These are phyloP conservation scores for Fraxinus albicans DNA, from an alignment of 305 asterid genomes.

Conservation along the genomic window DNA sequence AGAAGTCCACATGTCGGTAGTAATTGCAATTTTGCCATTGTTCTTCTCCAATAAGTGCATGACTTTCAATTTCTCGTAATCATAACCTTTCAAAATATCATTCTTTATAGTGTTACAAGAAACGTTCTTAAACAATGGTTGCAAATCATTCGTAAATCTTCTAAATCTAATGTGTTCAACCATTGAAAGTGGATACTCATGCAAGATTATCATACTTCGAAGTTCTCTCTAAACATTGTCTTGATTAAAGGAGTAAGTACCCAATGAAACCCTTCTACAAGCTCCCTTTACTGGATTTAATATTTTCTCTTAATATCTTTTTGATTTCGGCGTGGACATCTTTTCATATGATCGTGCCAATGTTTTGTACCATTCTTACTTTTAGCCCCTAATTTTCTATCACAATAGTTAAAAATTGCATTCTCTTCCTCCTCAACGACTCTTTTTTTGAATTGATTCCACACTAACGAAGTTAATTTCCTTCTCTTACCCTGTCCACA, in stretches of 20 bases:
- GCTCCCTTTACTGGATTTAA: background rate
- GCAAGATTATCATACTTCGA: background rate
- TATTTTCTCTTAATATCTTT: no score
- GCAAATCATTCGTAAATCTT: background rate
- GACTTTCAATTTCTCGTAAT: background rate
- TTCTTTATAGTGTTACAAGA: background rate
- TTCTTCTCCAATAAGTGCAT: background rate
- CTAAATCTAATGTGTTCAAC: background rate
- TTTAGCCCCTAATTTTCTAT: no score
- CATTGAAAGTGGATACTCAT: background rate
- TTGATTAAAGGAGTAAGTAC: background rate
- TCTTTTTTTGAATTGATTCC: no score
- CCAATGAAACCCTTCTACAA: background rate
- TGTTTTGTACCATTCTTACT: no score
- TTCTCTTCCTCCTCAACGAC: no score
- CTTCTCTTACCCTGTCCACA: no score
- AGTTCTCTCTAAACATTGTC: background rate
- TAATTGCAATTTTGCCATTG: background rate
- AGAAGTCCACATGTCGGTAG: background rate
- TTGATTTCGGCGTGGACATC: no score
- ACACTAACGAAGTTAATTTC: no score
- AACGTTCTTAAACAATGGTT: background rate
- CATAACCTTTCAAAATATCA: background rate
- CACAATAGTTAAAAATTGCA: no score
- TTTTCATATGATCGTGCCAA: no score